phyloP scores from a whole-genome alignment of 768 basidiomycete species.

The Hydnomerulius pinastri region DNA sequence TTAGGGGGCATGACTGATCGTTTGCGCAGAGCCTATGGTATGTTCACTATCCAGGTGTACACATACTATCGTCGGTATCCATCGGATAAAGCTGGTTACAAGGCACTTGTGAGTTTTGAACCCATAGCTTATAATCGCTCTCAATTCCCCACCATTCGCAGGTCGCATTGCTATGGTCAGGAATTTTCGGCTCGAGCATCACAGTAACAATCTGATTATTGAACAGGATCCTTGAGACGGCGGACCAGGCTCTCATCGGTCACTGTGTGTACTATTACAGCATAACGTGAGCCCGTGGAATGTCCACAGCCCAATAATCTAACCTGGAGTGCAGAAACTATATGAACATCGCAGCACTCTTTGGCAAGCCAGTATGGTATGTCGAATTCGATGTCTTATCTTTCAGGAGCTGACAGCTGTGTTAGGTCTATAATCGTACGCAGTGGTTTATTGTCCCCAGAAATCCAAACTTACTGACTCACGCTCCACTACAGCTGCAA shows the following conservation, averaged over 20 bases:
- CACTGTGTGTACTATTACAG: constrained; percentile 57
- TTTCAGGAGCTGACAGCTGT: constrained; percentile 17
- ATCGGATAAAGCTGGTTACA: constrained; percentile 52
- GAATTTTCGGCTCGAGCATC: background rate
- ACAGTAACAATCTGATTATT: background rate
- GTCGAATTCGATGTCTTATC: constrained; percentile 7
- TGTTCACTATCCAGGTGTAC: constrained; percentile 54
- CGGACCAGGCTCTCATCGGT: constrained; percentile 53
- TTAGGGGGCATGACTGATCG: constrained; percentile 19
- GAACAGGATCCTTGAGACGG: constrained; percentile 45
- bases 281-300: constrained; percentile 44
- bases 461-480: constrained; percentile 5
- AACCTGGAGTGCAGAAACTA: constrained; percentile 38
- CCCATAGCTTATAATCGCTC: background rate
- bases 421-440: constrained; percentile 53
- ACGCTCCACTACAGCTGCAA: constrained; percentile 40
- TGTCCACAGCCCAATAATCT: background rate
- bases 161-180: constrained; percentile 38
- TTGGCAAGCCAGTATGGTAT: constrained; percentile 47
- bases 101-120: constrained; percentile 46
- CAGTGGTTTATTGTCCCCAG: constrained; percentile 7
- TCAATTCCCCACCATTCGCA: constrained; percentile 8
- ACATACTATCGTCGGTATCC: constrained; percentile 58
- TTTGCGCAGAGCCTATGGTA: constrained; percentile 47
- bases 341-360: constrained; percentile 36